Evolutionary conservation across 352 stramenopile genomes (phyloP), one percentile per base, ranked within the genome.

Genomic region (Ophiocytium majus): DNA sequence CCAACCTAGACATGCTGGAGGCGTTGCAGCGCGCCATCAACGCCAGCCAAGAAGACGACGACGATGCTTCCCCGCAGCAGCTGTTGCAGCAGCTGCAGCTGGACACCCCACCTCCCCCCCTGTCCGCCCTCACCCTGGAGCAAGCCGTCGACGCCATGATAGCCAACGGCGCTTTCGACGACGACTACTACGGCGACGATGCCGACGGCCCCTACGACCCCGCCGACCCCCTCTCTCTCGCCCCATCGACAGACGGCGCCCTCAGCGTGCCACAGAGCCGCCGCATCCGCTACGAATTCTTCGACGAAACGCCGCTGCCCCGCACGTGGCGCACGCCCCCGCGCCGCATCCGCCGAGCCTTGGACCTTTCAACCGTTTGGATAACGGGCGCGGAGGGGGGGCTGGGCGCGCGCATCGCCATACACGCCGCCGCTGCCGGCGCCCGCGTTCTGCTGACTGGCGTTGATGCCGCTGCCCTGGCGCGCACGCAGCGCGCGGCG

Each of bases 321-420:
- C 5, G 5, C 5, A n/a, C n/a, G n/a, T n/a, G n/a, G n/a, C 31
- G 64, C 5, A 10, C 5, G 5, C 31, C 64, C 5, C 31, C 31
- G 34, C 64, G 64, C 64, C 5, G 5, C 31, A 17, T 76, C 5
- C 64, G 31, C 5, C 64, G 64, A 5, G 31, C 31, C 5, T 91
- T 91, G 50, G 32, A 50, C n/a, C 88, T 82, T 32, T 90, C 90
- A 71, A 71, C 89, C 0, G 88, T 93, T n/a, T 93, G 90, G 91
- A 90, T 93, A 35, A 91, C 90, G 0, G 91, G 91, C 66, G 91
- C 91, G 19, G 89, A 79, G 17, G 89, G 71, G n/a, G 91, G 91
- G 10, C 81, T 93, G 10, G 91, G 91, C 1, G 83, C 90, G 79
- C 84, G 83, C 50, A 50, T 93, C 32, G 90, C 91, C 63, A 84